Conservation (phyloP, 352 stramenopile genomes). For the Phytopythium sindhum region DNA sequence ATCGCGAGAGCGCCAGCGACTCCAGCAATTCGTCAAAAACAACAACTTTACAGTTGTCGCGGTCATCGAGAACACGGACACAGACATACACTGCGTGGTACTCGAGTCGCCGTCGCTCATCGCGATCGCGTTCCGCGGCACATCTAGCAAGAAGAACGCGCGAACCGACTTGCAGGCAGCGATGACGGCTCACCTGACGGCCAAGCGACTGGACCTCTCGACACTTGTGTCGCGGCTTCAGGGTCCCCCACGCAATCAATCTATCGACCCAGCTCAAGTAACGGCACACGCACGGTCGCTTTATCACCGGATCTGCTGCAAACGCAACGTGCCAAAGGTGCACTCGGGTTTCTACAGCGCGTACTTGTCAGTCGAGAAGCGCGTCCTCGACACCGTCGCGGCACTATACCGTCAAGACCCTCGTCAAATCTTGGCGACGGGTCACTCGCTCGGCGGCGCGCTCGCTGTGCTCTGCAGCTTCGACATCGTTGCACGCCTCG, state of each 20-base stretch:
- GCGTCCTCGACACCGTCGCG: conserved; percentile 21
- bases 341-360: conserved; percentile 42
- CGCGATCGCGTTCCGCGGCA: conserved; percentile 37
- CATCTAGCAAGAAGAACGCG: conserved; percentile 39
- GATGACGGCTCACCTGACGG: conserved; percentile 24
- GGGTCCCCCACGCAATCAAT: background rate
- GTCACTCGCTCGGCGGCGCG: conserved; percentile 40
- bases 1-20: background rate
- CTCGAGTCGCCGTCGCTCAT: conserved; percentile 25
- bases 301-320: conserved; percentile 22
- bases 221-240: conserved; percentile 7
- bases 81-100: conserved; percentile 41
- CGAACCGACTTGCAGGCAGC: conserved; percentile 33
- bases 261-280: background rate
- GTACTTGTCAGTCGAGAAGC: conserved; percentile 28
- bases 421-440: conserved; percentile 28
- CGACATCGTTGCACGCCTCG: conserved; percentile 26
- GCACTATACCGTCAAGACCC: conserved; percentile 16
- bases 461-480: conserved; percentile 40
- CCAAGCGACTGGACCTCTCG: conserved; percentile 24
- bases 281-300: background rate
- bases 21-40: conserved; percentile 28
- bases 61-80: conserved; percentile 29
- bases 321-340: conserved; percentile 31
- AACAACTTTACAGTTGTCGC: conserved; percentile 23